These are phyloP conservation scores for Aquanectria penicillioides DNA, from an alignment of 2,329 filamentous ascomycete genomes.

Conservation along the genomic window DNA sequence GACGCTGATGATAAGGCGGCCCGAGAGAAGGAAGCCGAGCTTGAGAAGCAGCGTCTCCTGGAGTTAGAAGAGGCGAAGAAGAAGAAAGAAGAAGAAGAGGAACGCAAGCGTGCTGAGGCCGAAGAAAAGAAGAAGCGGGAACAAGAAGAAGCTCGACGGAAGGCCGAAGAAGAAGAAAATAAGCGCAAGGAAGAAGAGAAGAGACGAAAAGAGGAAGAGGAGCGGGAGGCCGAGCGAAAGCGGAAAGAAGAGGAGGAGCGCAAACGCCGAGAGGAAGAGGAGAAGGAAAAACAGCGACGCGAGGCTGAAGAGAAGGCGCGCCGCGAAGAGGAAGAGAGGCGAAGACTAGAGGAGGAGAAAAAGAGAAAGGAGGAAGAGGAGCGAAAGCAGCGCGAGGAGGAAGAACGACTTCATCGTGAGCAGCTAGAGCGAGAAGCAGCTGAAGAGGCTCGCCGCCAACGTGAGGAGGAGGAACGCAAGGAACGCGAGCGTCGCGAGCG, in stretches of 20 bases:
- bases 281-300: constrained; percentile 48
- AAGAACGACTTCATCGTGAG: constrained; percentile 57
- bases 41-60: constrained; percentile 37
- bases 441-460: constrained; percentile 59
- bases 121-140: constrained; percentile 46
- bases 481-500: constrained; percentile 60
- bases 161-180: constrained; percentile 47
- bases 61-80: constrained; percentile 47
- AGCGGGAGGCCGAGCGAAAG: constrained; percentile 48
- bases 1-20: constrained; percentile 47
- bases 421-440: constrained; percentile 59
- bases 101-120: constrained; percentile 26
- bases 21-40: constrained; percentile 49
- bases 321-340: constrained; percentile 51
- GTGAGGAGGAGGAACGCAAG: constrained; percentile 62
- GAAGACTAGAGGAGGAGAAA: constrained; percentile 51
- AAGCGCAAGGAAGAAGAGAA: constrained; percentile 47
- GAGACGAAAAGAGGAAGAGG: constrained; percentile 43
- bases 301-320: constrained; percentile 50
- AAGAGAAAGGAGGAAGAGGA: constrained; percentile 52
- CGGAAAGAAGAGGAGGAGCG: constrained; percentile 51
- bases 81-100: constrained; percentile 47
- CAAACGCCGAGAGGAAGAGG: constrained; percentile 47
- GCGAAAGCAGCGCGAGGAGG: constrained; percentile 54
- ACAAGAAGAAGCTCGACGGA: constrained; percentile 35